These are phyloP conservation scores for Chaetomium sp. DNA, from an alignment of 2,329 filamentous ascomycete genomes.

Conservation along the genomic window DNA sequence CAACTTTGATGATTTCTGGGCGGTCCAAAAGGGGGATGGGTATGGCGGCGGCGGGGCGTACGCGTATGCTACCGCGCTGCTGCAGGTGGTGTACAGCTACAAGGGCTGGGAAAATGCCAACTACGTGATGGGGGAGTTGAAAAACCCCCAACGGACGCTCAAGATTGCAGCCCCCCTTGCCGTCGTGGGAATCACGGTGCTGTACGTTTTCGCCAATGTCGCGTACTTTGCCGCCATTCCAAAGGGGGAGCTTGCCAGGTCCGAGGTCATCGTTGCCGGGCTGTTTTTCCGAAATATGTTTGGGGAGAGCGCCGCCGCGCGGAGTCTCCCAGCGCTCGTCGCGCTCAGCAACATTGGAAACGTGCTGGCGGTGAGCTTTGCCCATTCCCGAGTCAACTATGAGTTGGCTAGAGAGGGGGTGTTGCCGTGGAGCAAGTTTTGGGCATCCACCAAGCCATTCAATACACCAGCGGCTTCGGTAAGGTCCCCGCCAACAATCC, in stretches of 20 bases:
- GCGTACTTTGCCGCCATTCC: constrained; percentile 67
- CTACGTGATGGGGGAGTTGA: constrained; percentile 58
- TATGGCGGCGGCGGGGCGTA: constrained; percentile 38
- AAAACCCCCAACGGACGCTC: constrained; percentile 41
- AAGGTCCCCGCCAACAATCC: constrained; percentile 19
- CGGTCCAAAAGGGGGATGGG: constrained; percentile 40
- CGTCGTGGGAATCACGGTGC: constrained; percentile 58
- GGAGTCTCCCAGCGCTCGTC: constrained; percentile 57
- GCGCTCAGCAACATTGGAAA: constrained; percentile 64
- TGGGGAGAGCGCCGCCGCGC: constrained; percentile 53
- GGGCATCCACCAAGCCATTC: constrained; percentile 68
- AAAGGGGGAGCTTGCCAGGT: constrained; percentile 59
- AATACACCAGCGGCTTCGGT: constrained; percentile 59
- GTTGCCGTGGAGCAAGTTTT: constrained; percentile 65
- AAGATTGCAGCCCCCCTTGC: constrained; percentile 61
- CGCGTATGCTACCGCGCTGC: constrained; percentile 58
- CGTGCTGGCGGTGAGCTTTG: constrained; percentile 62
- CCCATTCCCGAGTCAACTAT: constrained; percentile 61
- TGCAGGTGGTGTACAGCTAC: constrained; percentile 63
- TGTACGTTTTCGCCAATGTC: constrained; percentile 66
- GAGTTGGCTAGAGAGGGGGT: constrained; percentile 72
- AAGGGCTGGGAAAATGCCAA: constrained; percentile 62
- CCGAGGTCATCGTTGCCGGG: constrained; percentile 63
- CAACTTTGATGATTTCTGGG: constrained; percentile 61
- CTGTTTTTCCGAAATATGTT: constrained; percentile 66